Conservation (phyloP, 2,329 filamentous ascomycete genomes). For the Nothophoma quercina region DNA sequence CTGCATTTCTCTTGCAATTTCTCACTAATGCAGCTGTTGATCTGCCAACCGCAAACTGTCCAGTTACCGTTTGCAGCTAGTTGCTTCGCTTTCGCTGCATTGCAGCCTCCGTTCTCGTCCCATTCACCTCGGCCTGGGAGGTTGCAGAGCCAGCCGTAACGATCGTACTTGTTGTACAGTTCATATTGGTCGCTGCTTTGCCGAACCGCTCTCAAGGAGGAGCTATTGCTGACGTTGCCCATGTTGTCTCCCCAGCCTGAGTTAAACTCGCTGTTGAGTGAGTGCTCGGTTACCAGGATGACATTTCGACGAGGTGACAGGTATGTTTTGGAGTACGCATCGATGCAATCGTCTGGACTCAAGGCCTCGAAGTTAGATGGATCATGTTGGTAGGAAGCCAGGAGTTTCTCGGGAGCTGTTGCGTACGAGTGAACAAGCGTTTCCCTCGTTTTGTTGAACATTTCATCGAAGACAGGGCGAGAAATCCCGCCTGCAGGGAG, state of each 20-base stretch:
- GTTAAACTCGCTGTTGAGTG: background rate
- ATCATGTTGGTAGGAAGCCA: background rate
- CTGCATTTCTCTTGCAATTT: background rate
- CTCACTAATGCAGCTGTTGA: background rate
- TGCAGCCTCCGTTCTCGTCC: too few species aligned
- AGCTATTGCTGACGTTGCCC: background rate
- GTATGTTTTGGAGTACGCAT: background rate
- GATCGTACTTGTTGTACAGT: background rate
- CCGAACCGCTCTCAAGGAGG: too few species aligned
- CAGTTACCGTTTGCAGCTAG: background rate
- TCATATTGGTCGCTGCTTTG: background rate
- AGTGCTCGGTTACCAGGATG: background rate
- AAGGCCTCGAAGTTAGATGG: background rate
- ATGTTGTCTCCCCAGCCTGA: background rate
- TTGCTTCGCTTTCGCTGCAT: too few species aligned
- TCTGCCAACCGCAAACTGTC: background rate
- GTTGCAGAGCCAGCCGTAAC: background rate
- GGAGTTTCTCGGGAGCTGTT: background rate
- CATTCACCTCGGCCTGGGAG: background rate
- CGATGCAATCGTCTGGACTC: background rate
- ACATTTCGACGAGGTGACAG: background rate
- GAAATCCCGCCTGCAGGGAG: background rate
- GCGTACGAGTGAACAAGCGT: background rate
- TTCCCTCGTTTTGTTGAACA: background rate
- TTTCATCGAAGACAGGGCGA: background rate